Percentiles rank a stretch among this genome's conserved stretches.
Conservation (phyloP, 768 basidiomycete genomes). For the Termitomyces sp. region DNA sequence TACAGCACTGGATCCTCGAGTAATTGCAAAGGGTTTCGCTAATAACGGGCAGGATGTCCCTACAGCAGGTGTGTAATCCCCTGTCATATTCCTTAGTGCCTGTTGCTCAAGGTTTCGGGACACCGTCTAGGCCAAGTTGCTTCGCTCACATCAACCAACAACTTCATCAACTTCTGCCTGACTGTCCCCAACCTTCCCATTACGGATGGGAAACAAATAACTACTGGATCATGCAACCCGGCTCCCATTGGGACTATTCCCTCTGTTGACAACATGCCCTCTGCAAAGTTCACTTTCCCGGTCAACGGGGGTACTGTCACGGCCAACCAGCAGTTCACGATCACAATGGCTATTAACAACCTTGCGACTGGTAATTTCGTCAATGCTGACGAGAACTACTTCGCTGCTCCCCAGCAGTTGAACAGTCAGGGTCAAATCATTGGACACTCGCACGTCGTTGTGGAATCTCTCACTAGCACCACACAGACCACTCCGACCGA, state of each 20-base stretch:
- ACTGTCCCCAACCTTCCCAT: constrained; percentile 35
- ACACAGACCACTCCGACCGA: constrained; percentile 36
- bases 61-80: constrained; percentile 22
- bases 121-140: constrained; percentile 35
- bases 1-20: constrained; percentile 44
- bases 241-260: constrained; percentile 49
- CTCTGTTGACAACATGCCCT: constrained; percentile 35
- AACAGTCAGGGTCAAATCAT: constrained; percentile 39
- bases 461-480: constrained; percentile 38
- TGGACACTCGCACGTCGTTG: constrained; percentile 49
- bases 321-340: constrained; percentile 39
- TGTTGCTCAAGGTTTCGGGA: neutral
- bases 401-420: constrained; percentile 46
- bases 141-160: constrained; percentile 49
- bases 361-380: constrained; percentile 44
- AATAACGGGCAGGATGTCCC: constrained; percentile 42
- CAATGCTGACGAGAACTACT: constrained; percentile 41
- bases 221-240: constrained; percentile 49
- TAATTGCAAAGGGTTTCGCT: constrained; percentile 44
- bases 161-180: constrained; percentile 52
- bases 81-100: neutral
- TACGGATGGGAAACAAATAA: constrained; percentile 46
- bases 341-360: constrained; percentile 35
- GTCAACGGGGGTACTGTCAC: constrained; percentile 34
- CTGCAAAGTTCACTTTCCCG: constrained; percentile 37